Percentiles rank a stretch among this genome's conserved stretches.
phyloP scores from a whole-genome alignment of 192 early-diverging fungal species.

The Linnemannia hyalina region DNA sequence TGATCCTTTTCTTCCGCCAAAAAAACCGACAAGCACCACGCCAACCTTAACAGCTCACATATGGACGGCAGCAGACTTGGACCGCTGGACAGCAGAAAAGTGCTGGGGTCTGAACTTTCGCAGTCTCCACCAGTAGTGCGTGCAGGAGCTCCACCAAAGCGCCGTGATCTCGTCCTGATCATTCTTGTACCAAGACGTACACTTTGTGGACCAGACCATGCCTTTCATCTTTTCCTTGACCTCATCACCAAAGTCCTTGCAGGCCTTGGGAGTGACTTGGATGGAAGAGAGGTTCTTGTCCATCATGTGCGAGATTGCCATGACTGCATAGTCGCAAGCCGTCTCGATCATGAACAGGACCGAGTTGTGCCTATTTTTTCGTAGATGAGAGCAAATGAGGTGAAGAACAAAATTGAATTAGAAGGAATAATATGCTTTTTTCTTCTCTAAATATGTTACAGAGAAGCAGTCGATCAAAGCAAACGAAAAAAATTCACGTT shows the following conservation, averaged over 20 bases:
- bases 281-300: conserved; percentile 34
- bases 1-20: too few relatives aligned
- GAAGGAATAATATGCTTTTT: background rate
- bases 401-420: background rate
- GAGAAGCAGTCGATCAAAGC: background rate
- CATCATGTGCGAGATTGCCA: conserved; percentile 39
- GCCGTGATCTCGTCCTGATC: conserved; percentile 24
- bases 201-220: conserved; percentile 59
- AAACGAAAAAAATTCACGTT: background rate
- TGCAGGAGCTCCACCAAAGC: conserved; percentile 13
- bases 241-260: conserved; percentile 21
- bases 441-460: background rate
- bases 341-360: conserved; percentile 61
- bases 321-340: conserved; percentile 52
- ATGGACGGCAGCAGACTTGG: background rate
- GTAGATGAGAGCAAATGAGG: too few relatives aligned
- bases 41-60: too few relatives aligned
- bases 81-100: background rate
- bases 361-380: conserved; percentile 42
- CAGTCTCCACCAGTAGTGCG: conserved; percentile 13
- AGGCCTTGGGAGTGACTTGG: conserved; percentile 31
- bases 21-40: too few relatives aligned
- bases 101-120: conserved; percentile 6
- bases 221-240: conserved; percentile 43
- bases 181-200: conserved; percentile 61